Evolutionary conservation across 768 basidiomycete species (phyloP), one percentile per base, ranked within the genome.

Genomic region (Hypsizygus marmoreus): DNA sequence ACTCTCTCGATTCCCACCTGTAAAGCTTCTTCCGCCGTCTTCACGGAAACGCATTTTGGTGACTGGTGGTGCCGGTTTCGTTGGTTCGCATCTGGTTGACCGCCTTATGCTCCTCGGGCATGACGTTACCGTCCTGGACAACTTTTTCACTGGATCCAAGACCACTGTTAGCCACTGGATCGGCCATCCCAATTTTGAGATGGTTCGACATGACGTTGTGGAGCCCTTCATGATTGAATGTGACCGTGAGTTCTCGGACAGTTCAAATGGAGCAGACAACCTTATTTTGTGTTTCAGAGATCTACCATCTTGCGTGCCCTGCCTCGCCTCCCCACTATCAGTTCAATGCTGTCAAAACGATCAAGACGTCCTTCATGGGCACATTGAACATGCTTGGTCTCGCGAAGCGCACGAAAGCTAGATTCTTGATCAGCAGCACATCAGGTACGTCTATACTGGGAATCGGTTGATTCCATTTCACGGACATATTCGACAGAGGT

Each of bases 161-260:
- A 95, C 93, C n/a, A 95, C 94, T 40, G 89, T 97, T 53, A 85
- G 86, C 55, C 89, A 93, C 59, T 95, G 93, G 93, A 77, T 93
- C 47, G 97, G 97, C 6, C 97, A 99, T 67, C 97, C 97, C 51
- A 97, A 98, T 73, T 99, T 99, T 57, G 95, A 98, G 70, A 76
- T 99, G 72, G 91, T 98, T 55, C 84, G 97, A 47, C 97, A 97
- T 66, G 97, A 99, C 63, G 89, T 99, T 17, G 87, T 97, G 32
- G 89, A 98, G 60, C 93, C 95, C 1, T 95, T 97, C 73, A 89
- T 95, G 86, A 95, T 97, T 66, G 97, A 99, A 67, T 95, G 94
- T 53, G 97, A 99, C 69, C 94, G 91, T 94, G 61, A 61, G 90
- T 76, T 45, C 24, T 34, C 28, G 20, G 50, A 39, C 42, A 49